A percentile compares a stretch with the other conserved stretches of the same genome.
Conservation (phyloP, 2,329 filamentous ascomycete genomes). For the Penicillium brevicompactum region DNA sequence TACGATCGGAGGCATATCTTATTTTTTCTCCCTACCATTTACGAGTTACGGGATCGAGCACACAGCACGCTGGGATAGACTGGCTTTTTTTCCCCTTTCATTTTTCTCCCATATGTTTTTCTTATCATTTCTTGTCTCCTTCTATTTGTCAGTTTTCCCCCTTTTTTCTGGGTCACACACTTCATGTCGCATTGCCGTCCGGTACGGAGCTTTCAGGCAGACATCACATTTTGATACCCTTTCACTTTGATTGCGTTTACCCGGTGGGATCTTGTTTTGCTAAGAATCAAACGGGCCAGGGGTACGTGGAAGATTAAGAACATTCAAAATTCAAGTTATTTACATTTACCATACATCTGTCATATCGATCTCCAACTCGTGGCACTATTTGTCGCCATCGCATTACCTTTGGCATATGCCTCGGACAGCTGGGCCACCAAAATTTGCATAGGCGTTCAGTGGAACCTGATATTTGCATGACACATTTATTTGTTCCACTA, state of each 20-base stretch:
- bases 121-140: neutral
- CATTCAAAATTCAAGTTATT: slow-evolving; percentile 2
- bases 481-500: neutral
- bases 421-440: neutral
- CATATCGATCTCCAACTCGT: neutral
- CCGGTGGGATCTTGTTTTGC: slow-evolving; percentile 11
- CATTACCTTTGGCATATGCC: neutral
- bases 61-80: slow-evolving; percentile 22
- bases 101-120: slow-evolving; percentile 1
- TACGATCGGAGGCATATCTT: slow-evolving; percentile 17
- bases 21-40: slow-evolving; percentile 7
- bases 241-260: slow-evolving; percentile 21
- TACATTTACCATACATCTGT: neutral
- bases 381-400: neutral
- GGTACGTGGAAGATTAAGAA: slow-evolving; percentile 7
- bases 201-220: slow-evolving; percentile 19
- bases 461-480: neutral
- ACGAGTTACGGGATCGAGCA: slow-evolving; percentile 23
- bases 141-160: slow-evolving; percentile 6
- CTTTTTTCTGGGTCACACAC: neutral
- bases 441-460: slow-evolving; percentile 9
- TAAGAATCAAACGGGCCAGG: slow-evolving; percentile 11
- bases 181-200: slow-evolving; percentile 15
- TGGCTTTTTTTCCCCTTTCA: slow-evolving; percentile 15
- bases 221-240: slow-evolving; percentile 37